phyloP scores from a whole-genome alignment of 1,284 basidiomycete species.

The Sanghuangporus baumii region DNA sequence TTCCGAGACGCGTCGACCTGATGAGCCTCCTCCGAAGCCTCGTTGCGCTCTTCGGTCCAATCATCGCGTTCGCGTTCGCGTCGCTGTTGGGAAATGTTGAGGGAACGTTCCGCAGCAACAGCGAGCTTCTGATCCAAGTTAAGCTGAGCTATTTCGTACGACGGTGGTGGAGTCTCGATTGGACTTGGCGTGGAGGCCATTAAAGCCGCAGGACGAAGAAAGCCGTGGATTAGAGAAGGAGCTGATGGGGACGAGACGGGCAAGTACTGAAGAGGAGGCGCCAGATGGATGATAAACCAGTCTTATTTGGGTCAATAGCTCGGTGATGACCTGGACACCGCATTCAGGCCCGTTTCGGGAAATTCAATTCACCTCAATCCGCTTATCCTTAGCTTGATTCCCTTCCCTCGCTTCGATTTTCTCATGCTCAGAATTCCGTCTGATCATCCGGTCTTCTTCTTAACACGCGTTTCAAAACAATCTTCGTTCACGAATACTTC shows the following conservation, averaged over 20 bases:
- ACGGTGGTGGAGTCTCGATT: slow-evolving; percentile 33
- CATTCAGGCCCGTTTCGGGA: slow-evolving; percentile 4
- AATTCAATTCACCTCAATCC: background rate
- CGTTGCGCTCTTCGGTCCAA: slow-evolving; percentile 40
- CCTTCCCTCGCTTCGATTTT: background rate
- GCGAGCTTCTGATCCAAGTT: slow-evolving; percentile 53
- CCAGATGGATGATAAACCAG: slow-evolving; percentile 4
- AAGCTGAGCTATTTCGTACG: slow-evolving; percentile 47
- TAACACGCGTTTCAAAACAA: no score
- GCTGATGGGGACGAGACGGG: background rate
- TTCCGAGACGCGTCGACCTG: slow-evolving; percentile 24
- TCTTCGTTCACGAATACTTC: no score
- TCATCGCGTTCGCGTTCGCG: background rate
- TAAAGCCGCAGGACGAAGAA: background rate
- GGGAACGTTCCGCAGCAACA: slow-evolving; percentile 36
- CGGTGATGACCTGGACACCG: background rate
- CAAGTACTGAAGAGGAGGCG: background rate
- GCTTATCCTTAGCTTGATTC: background rate
- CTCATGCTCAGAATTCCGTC: slow-evolving; percentile 11
- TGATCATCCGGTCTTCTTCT: background rate
- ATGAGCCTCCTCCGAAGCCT: slow-evolving; percentile 41
- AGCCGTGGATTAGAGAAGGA: background rate
- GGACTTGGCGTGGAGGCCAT: background rate
- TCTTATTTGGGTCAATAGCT: background rate
- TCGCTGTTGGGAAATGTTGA: slow-evolving; percentile 14